These are phyloP conservation scores for Wickerhamomyces sp. DNA, from an alignment of 1,139 yeast genomes.

Conservation along the genomic window DNA sequence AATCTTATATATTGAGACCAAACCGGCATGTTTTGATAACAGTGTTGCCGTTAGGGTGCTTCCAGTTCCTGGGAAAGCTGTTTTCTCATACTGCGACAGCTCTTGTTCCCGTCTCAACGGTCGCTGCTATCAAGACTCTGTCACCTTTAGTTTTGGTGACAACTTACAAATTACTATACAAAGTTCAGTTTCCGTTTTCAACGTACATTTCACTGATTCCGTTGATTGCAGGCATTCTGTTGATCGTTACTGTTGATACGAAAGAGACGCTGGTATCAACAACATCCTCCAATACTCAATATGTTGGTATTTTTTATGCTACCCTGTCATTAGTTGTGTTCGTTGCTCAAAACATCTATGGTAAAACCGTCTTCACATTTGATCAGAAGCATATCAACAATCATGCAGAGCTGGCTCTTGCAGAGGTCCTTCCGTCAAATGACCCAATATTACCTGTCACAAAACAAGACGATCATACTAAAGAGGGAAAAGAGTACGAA, in stretches of 20 bases:
- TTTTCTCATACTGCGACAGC: conserved; percentile 90
- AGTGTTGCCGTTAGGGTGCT: conserved; percentile 86
- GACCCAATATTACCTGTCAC: conserved; percentile 5
- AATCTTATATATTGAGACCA: conserved; percentile 27
- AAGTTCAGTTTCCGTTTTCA: conserved; percentile 45
- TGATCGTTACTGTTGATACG: conserved; percentile 32
- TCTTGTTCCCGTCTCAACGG: conserved; percentile 85
- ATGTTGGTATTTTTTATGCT: conserved; percentile 72
- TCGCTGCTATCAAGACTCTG: conserved; percentile 88
- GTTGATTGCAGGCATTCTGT: conserved; percentile 58
- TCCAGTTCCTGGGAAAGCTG: conserved; percentile 88
- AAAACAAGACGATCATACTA: conserved; percentile 7
- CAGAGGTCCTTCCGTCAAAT: neutral
- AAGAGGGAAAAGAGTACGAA: conserved; percentile 20
- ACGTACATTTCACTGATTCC: conserved; percentile 72
- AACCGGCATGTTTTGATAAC: conserved; percentile 49
- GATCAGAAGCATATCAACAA: conserved; percentile 24
- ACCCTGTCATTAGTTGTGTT: conserved; percentile 78
- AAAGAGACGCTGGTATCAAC: conserved; percentile 28
- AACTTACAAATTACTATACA: conserved; percentile 62
- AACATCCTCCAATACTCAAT: conserved; percentile 32
- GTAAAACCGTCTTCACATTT: conserved; percentile 75
- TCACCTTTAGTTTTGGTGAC: conserved; percentile 84
- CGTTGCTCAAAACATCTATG: conserved; percentile 89
- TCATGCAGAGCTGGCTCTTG: conserved; percentile 21